Conservation (phyloP, 371 early-diverging fungal species). For the Quaeritorhiza haematococci region DNA sequence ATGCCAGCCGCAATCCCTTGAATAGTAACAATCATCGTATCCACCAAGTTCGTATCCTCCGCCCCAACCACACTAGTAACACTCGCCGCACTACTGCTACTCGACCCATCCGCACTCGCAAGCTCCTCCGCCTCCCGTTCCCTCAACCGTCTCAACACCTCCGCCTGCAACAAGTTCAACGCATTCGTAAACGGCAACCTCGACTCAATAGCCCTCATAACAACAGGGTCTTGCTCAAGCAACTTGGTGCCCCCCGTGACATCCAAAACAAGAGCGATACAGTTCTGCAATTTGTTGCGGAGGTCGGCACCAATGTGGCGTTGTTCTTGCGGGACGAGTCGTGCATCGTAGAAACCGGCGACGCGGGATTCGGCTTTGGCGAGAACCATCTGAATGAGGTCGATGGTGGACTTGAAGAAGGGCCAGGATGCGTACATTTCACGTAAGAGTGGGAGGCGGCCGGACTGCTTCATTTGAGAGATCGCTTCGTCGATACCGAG, state of each 20-base stretch:
- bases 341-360: slow-evolving; percentile 18
- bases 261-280: slow-evolving; percentile 9
- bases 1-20: slow-evolving; percentile 27
- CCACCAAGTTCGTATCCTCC: slow-evolving; percentile 4
- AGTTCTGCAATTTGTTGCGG: slow-evolving; percentile 6
- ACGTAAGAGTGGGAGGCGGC: slow-evolving; percentile 11
- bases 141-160: slow-evolving; percentile 11
- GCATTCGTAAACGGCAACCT: slow-evolving; percentile 20
- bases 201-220: slow-evolving; percentile 21
- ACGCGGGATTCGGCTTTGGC: slow-evolving; percentile 20
- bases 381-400: slow-evolving; percentile 26
- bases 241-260: slow-evolving; percentile 10
- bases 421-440: slow-evolving; percentile 29
- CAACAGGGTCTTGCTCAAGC: slow-evolving; percentile 22
- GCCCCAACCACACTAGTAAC: background rate
- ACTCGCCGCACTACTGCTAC: background rate
- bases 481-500: slow-evolving; percentile 25
- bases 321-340: slow-evolving; percentile 6
- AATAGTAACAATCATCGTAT: slow-evolving; percentile 22
- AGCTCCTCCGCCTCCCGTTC: slow-evolving; percentile 13
- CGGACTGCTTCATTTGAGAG: slow-evolving; percentile 6
- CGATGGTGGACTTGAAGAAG: slow-evolving; percentile 25
- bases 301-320: slow-evolving; percentile 8
- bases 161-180: slow-evolving; percentile 22
- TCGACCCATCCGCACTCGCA: background rate